phyloP scores from a whole-genome alignment of 108 stramenopile species.

The Pseudonitzschia delicatissima region DNA sequence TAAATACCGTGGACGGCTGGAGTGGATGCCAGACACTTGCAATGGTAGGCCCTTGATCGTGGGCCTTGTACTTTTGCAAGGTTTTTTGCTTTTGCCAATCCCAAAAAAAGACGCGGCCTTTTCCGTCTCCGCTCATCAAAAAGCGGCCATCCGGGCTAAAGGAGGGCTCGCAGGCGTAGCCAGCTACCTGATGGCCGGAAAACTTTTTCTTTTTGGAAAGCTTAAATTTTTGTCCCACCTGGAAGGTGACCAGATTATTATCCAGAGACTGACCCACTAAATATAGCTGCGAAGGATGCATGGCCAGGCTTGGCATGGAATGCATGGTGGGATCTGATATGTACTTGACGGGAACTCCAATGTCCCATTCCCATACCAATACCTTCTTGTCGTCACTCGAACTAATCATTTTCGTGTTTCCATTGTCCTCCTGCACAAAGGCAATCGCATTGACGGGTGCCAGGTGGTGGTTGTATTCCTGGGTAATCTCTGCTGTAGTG shows the following conservation, averaged over 20 bases:
- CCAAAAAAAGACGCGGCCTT: slow-evolving; percentile 95
- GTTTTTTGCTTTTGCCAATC: slow-evolving; percentile 87
- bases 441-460: slow-evolving; percentile 95
- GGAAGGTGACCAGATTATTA: slow-evolving; percentile 94
- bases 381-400: slow-evolving; percentile 97
- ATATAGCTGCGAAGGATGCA: slow-evolving; percentile 84
- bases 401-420: slow-evolving; percentile 82
- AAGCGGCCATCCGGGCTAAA: slow-evolving; percentile 95
- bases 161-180: slow-evolving; percentile 94
- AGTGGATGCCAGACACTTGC: slow-evolving; percentile 96
- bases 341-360: slow-evolving; percentile 98
- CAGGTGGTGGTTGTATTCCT: slow-evolving; percentile 99
- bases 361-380: slow-evolving; percentile 98
- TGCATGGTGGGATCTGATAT: slow-evolving; percentile 99
- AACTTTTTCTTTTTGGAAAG: slow-evolving; percentile 92
- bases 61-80: slow-evolving; percentile 86
- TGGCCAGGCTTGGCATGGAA: slow-evolving; percentile 90
- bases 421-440: slow-evolving; percentile 89
- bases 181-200: slow-evolving; percentile 93
- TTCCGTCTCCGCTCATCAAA: slow-evolving; percentile 92
- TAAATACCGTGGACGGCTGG: slow-evolving; percentile 89
- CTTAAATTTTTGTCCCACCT: slow-evolving; percentile 78
- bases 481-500: slow-evolving; percentile 90
- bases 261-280: slow-evolving; percentile 91
- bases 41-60: slow-evolving; percentile 92